phyloP scores from a whole-genome alignment of 2,329 filamentous ascomycete genomes.

The Sclerotinia glacialis region DNA sequence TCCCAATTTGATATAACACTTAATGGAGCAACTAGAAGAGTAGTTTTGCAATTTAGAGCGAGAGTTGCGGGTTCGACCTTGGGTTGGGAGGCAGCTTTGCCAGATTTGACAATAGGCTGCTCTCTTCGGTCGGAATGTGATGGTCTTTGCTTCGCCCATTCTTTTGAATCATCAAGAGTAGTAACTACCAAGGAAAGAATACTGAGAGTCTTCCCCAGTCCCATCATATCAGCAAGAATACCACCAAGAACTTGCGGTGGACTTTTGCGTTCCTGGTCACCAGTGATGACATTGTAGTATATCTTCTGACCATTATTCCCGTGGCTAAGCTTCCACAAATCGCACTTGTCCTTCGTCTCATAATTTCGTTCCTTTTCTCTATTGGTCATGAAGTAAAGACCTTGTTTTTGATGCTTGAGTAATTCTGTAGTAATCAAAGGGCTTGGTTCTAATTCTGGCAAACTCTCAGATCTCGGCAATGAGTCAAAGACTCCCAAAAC shows the following conservation, averaged over 20 bases:
- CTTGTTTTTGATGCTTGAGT: slow-evolving; percentile 86
- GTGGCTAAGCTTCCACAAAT: slow-evolving; percentile 70
- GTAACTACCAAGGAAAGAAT: slow-evolving; percentile 74
- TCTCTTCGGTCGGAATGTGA: slow-evolving; percentile 35
- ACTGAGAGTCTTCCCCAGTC: slow-evolving; percentile 81
- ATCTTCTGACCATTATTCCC: slow-evolving; percentile 55
- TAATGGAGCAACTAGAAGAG: slow-evolving; percentile 82
- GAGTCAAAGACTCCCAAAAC: slow-evolving; percentile 86
- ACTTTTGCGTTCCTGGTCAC: slow-evolving; percentile 56
- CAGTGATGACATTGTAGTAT: slow-evolving; percentile 85
- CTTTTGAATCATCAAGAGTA: slow-evolving; percentile 59
- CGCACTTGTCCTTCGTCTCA: slow-evolving; percentile 56
- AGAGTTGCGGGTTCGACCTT: slow-evolving; percentile 43
- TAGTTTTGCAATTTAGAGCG: slow-evolving; percentile 70
- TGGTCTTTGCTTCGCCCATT: slow-evolving; percentile 58
- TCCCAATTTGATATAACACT: slow-evolving; percentile 95
- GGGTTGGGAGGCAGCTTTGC: slow-evolving; percentile 33
- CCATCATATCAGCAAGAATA: slow-evolving; percentile 83
- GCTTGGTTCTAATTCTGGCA: slow-evolving; percentile 70
- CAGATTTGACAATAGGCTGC: slow-evolving; percentile 35
- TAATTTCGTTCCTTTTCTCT: slow-evolving; percentile 68
- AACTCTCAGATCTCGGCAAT: slow-evolving; percentile 69
- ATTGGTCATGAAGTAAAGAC: slow-evolving; percentile 77
- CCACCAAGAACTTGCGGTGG: slow-evolving; percentile 70
- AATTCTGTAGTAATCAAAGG: slow-evolving; percentile 62